Evolutionary conservation across 371 early-diverging fungal genomes (phyloP).

Genomic region (Mycotypha africana): DNA sequence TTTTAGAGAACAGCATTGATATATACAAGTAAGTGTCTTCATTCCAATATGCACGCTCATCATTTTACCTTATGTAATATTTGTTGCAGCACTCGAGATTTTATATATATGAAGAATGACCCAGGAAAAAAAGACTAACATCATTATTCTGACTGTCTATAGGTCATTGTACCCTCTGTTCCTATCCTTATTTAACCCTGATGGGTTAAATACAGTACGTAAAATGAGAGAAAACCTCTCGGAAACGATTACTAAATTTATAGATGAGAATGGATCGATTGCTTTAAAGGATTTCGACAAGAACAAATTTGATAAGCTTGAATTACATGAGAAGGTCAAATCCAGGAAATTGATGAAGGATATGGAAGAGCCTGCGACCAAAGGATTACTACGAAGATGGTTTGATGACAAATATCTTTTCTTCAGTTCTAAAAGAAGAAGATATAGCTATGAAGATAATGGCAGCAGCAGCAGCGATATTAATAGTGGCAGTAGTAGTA

Average conservation of each 20-base stretch:
- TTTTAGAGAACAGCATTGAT: slow-evolving; percentile 58
- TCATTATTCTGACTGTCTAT: too few species aligned
- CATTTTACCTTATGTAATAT: neutral
- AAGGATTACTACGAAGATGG: slow-evolving; percentile 9
- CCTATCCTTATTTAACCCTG: slow-evolving; percentile 18
- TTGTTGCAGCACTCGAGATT: too few species aligned
- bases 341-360: slow-evolving; percentile 4
- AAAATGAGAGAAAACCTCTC: slow-evolving; percentile 20
- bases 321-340: slow-evolving; percentile 7
- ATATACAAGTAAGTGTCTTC: slow-evolving; percentile 44
- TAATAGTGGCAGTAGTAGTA: too few species aligned
- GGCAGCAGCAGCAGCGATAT: neutral
- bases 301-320: slow-evolving; percentile 20
- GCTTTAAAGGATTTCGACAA: slow-evolving; percentile 34
- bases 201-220: slow-evolving; percentile 13
- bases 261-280: slow-evolving; percentile 34
- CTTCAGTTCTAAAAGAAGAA: too few species aligned
- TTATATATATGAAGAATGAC: neutral
- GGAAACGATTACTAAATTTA: slow-evolving; percentile 28
- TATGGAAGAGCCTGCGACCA: neutral
- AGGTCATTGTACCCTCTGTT: slow-evolving; percentile 16
- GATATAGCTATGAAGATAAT: too few species aligned
- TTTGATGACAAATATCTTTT: slow-evolving; percentile 17
- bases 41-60: neutral
- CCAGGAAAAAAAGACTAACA: neutral